These are phyloP conservation scores for Amanita rubescens DNA, from an alignment of 768 basidiomycete genomes.

Conservation along the genomic window DNA sequence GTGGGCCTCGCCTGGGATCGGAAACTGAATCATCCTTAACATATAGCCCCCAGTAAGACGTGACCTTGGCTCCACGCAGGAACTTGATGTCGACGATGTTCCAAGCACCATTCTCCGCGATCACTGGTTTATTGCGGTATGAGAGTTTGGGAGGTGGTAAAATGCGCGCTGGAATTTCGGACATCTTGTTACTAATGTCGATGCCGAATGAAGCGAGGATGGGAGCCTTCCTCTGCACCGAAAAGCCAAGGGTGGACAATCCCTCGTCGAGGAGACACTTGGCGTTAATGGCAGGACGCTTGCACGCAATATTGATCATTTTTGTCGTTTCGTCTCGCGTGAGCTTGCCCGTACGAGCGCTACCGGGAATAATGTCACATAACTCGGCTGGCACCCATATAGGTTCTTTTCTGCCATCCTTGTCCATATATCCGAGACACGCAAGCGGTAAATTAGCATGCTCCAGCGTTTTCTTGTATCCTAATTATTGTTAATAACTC, in stretches of 20 bases:
- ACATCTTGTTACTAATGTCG: constrained; percentile 49
- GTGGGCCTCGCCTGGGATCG: constrained; percentile 20
- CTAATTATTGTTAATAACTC: constrained; percentile 32
- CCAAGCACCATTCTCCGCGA: constrained; percentile 60
- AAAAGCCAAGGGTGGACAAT: constrained; percentile 1
- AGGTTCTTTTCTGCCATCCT: constrained; percentile 31
- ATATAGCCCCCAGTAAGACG: constrained; percentile 61
- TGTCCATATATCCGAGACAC: constrained; percentile 40
- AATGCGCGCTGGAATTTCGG: constrained; percentile 56
- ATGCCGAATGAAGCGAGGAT: constrained; percentile 48
- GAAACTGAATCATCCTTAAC: constrained; percentile 39
- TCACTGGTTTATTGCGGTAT: constrained; percentile 41
- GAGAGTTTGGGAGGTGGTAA: constrained; percentile 50
- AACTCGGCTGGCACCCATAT: constrained; percentile 58
- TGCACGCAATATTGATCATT: constrained; percentile 68
- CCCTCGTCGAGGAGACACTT: not conserved
- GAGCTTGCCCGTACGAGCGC: constrained; percentile 54
- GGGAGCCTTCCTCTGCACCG: constrained; percentile 30
- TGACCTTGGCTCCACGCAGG: constrained; percentile 41
- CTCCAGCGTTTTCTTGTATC: constrained; percentile 13
- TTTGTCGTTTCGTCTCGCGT: constrained; percentile 49
- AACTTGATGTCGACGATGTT: constrained; percentile 72
- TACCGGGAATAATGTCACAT: constrained; percentile 54
- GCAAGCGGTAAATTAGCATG: constrained; percentile 27
- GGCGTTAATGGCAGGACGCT: constrained; percentile 36